Base-by-base conservation (phyloP, 352 stramenopile species). In the Phytophthora pisi region DNA sequence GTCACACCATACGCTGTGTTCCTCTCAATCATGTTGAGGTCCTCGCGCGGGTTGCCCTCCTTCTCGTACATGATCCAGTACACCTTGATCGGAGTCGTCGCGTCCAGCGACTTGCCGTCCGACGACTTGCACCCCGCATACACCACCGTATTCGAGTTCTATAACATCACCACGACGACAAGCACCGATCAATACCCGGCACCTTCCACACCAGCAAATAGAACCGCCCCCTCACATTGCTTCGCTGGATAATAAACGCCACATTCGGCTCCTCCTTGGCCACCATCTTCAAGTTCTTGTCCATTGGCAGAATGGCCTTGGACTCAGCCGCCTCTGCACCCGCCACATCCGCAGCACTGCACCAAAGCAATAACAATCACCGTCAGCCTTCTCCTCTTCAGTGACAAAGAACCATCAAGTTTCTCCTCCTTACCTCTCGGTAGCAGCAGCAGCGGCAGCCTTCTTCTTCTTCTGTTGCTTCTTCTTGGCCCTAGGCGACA, bases 31-130 rank as follows among this genome's bases (percentile, higher is more conserved):
- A 93, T 90, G 62, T 89, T 95, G 43, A 95, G 79, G 26, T 93
- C 87, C 58, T 95, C 87, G 15, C 77, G 77, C 42, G 86, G 86
- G 24, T 75, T 68, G 40, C 83, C 84, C 18, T 72, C 68, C 69
- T 93, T 92, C 63, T 92, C 86, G 67, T 90, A 95, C 87, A 95
- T 95, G 73, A 93, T 88, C 87, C 87, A 95, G 62, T 79, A 95
- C 20, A 93, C 84, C 34, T 86, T 77, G 47, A 95, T 77, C n/a
- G 85, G 88, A 24, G 81, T 89, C 42, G 61, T 64, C 13, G 70
- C 30, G 45, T 95, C 85, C 23, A 95, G 73, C 45, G 72, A 68
- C 51, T 80, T 77, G 15, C 64, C 67, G 46, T 82, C 80, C 13
- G 78, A 23, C 26, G 75, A 63, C 69, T 78, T 80, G 58, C 53